Evolutionary conservation across 2,329 filamentous ascomycete genomes (phyloP), one percentile per base, ranked within the genome.

Genomic region (Dothistroma septosporum): DNA sequence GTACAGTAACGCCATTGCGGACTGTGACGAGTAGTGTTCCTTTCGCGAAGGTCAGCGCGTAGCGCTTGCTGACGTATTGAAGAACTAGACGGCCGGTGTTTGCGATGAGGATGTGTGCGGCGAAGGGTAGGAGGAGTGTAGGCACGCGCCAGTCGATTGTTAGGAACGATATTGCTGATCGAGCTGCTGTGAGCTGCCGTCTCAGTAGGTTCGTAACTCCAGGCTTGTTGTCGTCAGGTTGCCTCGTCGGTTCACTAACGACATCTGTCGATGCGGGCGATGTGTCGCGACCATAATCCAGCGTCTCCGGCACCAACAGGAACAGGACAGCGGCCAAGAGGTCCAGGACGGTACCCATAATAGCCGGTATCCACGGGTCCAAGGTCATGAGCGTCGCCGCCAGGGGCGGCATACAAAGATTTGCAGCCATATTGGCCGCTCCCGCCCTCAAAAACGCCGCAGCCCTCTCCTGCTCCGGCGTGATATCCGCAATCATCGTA

Each of bases 61-160:
- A 85, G 6, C 82, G 76, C 53, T 78, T 80, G 0, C 79, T 80
- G 57, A 81, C 75, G 66, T 85, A 85, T 66, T 85, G 84, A 2
- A 85, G 66, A 6, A 83, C 61, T 22, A 81, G 61, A 4, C 76
- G 74, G 8, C 46, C 44, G 28, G 60, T 56, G 22, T 48, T 55
- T 22, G 55, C 64, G 47, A 73, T 50, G 49, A 74, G 66, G 22
- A 69, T 63, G 57, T 74, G 72, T 24, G 68, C 33, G 19, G 64
- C 31, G 63, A 73, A 75, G 12, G 70, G 61, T 19, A 68, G 28
- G 47, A 73, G 64, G 9, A 75, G 64, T 1, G 68, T 59, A n/a
- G 68, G 54, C n/a, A 76, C 59, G 16, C 74, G 69, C 54, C 61
- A 66, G 59, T 75, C 74, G 1, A 64, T 48, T 10, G 62, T 61